These are phyloP conservation scores for Fusarium sp. DNA, from an alignment of 2,329 filamentous ascomycete species.

Conservation along the genomic window DNA sequence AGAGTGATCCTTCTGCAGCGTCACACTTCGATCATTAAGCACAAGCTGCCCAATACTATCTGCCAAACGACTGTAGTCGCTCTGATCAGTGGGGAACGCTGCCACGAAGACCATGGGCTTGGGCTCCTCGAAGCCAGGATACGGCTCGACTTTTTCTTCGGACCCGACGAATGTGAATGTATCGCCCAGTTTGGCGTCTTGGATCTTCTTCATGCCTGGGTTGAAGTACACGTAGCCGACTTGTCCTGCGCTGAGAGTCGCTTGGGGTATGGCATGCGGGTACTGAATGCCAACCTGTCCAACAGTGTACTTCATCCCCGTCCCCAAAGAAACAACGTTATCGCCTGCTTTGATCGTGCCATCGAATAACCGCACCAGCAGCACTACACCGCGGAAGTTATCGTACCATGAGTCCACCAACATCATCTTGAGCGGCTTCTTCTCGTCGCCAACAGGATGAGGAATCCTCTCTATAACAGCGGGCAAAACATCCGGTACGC, in stretches of 20 bases:
- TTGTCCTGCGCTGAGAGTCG: slow-evolving; percentile 85
- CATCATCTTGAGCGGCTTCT: slow-evolving; percentile 81
- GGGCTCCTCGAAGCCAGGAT: slow-evolving; percentile 94
- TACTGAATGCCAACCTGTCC: slow-evolving; percentile 98
- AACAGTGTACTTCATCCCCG: slow-evolving; percentile 88
- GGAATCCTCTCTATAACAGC: slow-evolving; percentile 88
- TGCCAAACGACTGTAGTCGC: slow-evolving; percentile 85
- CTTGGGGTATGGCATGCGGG: slow-evolving; percentile 85
- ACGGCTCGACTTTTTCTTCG: slow-evolving; percentile 79
- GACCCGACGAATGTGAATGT: slow-evolving; percentile 87
- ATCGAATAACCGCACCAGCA: slow-evolving; percentile 92
- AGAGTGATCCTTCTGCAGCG: slow-evolving; percentile 91
- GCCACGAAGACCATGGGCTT: slow-evolving; percentile 99
- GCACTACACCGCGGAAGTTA: slow-evolving; percentile 91
- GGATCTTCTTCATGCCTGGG: slow-evolving; percentile 95
- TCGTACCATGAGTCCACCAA: slow-evolving; percentile 99
- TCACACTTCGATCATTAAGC: slow-evolving; percentile 94
- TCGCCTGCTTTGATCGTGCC: slow-evolving; percentile 86
- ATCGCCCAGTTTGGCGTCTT: slow-evolving; percentile 95
- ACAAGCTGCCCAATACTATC: slow-evolving; percentile 95
- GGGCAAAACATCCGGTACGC: slow-evolving; percentile 85
- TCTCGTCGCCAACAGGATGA: slow-evolving; percentile 77
- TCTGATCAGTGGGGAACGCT: slow-evolving; percentile 92
- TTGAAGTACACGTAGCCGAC: slow-evolving; percentile 98
- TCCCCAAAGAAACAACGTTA: slow-evolving; percentile 87